These are phyloP conservation scores for Phalaenopsis hybrid DNA, from an alignment of 116 monocot genomes.

Conservation along the genomic window DNA sequence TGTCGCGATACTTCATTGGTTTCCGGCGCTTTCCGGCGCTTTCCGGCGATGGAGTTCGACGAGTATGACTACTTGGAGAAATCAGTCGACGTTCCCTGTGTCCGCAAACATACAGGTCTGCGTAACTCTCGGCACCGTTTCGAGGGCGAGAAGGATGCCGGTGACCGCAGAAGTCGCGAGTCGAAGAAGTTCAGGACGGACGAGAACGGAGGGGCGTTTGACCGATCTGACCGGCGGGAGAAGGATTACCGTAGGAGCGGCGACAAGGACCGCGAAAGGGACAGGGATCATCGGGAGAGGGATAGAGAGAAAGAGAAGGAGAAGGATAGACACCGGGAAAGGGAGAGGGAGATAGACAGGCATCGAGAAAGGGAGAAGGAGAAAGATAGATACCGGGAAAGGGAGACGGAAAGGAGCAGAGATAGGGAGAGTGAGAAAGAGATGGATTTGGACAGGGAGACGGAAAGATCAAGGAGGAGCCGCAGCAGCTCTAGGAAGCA, in stretches of 20 bases:
- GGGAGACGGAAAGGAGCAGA: constrained; percentile 3
- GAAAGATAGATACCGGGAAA: constrained; percentile 5
- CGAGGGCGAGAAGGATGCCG: background rate
- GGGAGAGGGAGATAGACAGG: constrained; percentile 12
- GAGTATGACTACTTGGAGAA: constrained; percentile 32
- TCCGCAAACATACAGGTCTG: constrained; percentile 11
- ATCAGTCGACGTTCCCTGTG: constrained; percentile 14
- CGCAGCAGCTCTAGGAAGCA: constrained; percentile 4
- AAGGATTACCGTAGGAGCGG: constrained; percentile 4
- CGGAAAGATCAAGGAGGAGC: constrained; percentile 9
- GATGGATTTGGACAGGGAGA: background rate
- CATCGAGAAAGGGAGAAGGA: constrained; percentile 12
- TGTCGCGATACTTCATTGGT: background rate
- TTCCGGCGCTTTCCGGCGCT: background rate
- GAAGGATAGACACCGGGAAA: constrained; percentile 13
- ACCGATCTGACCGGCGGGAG: constrained; percentile 16
- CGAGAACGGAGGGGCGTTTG: constrained; percentile 10
- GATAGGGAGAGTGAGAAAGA: constrained; percentile 20
- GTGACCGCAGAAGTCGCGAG: background rate
- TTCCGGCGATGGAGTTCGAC: constrained; percentile 25
- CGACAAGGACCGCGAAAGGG: constrained; percentile 1
- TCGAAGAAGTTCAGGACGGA: constrained; percentile 9
- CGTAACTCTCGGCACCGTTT: constrained; percentile 3
- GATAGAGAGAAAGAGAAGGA: constrained; percentile 11
- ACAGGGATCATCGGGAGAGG: constrained; percentile 5